phyloP scores from a whole-genome alignment of 108 stramenopile species.

The Cyclotella sp. region DNA sequence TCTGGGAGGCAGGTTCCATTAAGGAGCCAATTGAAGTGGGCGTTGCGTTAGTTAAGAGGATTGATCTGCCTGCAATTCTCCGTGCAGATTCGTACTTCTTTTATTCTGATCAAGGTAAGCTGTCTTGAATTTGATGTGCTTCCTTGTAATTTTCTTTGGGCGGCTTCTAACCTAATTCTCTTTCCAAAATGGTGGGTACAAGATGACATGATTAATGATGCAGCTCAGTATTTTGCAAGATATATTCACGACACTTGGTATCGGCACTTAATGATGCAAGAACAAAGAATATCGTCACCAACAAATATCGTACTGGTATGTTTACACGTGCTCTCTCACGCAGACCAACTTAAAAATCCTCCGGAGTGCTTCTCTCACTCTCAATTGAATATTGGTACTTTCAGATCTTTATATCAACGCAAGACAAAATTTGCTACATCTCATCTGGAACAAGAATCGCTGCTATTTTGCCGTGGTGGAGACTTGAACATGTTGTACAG shows the following conservation, averaged over 20 bases:
- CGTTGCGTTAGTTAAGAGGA: conserved; percentile 53
- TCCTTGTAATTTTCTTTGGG: background rate
- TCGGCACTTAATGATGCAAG: conserved; percentile 25
- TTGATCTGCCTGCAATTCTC: conserved; percentile 78
- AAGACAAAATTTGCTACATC: conserved; percentile 88
- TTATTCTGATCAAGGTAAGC: conserved; percentile 76
- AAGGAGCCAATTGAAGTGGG: conserved; percentile 41
- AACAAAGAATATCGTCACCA: conserved; percentile 23
- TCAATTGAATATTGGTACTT: background rate
- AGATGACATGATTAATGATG: conserved; percentile 90
- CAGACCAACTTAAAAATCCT: too few relatives aligned
- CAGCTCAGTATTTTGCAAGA: conserved; percentile 87
- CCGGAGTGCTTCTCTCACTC: background rate
- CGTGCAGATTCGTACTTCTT: conserved; percentile 75
- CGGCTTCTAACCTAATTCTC: background rate
- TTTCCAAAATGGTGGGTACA: background rate
- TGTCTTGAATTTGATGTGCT: background rate
- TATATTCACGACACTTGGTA: conserved; percentile 81
- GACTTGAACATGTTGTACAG: conserved; percentile 81
- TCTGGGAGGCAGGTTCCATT: conserved; percentile 7
- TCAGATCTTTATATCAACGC: conserved; percentile 74
- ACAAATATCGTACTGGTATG: conserved; percentile 59
- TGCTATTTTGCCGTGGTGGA: conserved; percentile 80
- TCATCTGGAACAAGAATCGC: conserved; percentile 72
- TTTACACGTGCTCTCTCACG: background rate